Evolutionary conservation across 2,329 filamentous ascomycete species (phyloP).

Genomic region (Fusarium sp.): DNA sequence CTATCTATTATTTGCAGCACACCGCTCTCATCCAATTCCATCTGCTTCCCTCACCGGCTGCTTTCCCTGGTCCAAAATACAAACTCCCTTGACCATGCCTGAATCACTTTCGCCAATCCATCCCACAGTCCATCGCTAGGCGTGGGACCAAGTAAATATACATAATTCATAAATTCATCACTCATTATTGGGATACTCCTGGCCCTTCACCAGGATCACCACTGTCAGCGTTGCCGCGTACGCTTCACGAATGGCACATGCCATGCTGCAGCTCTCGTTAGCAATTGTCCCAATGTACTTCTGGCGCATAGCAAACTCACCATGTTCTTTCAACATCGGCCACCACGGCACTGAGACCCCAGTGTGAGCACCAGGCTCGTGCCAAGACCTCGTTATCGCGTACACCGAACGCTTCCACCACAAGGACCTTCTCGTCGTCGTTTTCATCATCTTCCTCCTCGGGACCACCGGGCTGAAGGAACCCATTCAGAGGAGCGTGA

Average conservation of each 20-base stretch:
- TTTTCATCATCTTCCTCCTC: conserved; percentile 55
- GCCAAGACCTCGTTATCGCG: conserved; percentile 81
- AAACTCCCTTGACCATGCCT: conserved; percentile 25
- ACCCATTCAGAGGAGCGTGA: conserved; percentile 20
- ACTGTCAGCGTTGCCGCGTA: conserved; percentile 79
- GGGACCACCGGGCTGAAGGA: conserved; percentile 28
- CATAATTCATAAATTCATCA: conserved; percentile 46
- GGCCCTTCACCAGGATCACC: conserved; percentile 72
- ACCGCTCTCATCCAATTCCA: conserved; percentile 19
- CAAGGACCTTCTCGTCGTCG: conserved; percentile 73
- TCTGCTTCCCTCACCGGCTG: background rate
- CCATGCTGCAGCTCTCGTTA: conserved; percentile 62
- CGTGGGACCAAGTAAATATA: conserved; percentile 24
- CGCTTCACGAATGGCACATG: conserved; percentile 79
- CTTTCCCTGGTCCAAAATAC: conserved; percentile 11
- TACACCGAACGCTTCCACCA: conserved; percentile 78
- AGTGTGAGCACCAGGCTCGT: conserved; percentile 80
- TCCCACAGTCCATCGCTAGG: conserved; percentile 19
- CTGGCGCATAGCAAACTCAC: conserved; percentile 54
- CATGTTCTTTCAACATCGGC: conserved; percentile 76
- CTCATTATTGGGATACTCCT: conserved; percentile 57
- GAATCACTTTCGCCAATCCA: conserved; percentile 10
- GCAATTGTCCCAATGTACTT: background rate
- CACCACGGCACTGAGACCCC: conserved; percentile 76
- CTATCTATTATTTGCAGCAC: conserved; percentile 17